Base-by-base conservation (phyloP, 768 basidiomycete genomes). In the Hygrocybe coccinea region DNA sequence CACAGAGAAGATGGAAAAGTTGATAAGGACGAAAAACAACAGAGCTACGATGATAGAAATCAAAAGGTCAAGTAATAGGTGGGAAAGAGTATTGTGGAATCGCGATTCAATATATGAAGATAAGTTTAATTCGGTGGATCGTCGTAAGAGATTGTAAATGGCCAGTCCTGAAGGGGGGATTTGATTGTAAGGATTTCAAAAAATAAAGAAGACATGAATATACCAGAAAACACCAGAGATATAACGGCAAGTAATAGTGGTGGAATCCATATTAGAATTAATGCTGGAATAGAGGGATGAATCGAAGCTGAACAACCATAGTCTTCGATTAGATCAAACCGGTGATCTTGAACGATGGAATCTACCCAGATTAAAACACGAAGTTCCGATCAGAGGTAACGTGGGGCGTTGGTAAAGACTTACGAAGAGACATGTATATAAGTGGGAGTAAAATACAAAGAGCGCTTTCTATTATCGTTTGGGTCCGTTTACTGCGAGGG, bases 321-420 rank as follows among this genome's bases (percentile, higher is more conserved):
- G 54, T 82, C 77, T 65, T 80, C 72, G 19, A 76, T 67, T 55
- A 88, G 76, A 63, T 83, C 77, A 71, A 82, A 88, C 53, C 86
- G 78, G 65, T 81, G 79, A 54, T 81, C 80, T 63, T 86, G 83
- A 24, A 77, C 75, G 48, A 85, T 62, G 52, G 74, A 70, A 62
- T 84, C 86, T 87, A n/a, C n/a, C n/a, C n/a, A n/a, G n/a, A n/a
- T n/a, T n/a, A 55, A 29, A 29, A 4, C 21, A 22, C 29, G 21
- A 36, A 60, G 36, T 12, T 52, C 7, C 52, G 17, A 44, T 14
- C 11, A 37, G 39, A 38, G n/a, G 15, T 1, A 19, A 22, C 14
- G 47, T 50, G 8, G 24, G 35, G 39, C 34, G 25, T 12, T 11
- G 19, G 22, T 10, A 53, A 14, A 7, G 8, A 77, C 84, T 58